Percentiles rank a stretch among this genome's conserved stretches.
phyloP scores from a whole-genome alignment of 78 protist species.

The Pigoraptor vietnamica region DNA sequence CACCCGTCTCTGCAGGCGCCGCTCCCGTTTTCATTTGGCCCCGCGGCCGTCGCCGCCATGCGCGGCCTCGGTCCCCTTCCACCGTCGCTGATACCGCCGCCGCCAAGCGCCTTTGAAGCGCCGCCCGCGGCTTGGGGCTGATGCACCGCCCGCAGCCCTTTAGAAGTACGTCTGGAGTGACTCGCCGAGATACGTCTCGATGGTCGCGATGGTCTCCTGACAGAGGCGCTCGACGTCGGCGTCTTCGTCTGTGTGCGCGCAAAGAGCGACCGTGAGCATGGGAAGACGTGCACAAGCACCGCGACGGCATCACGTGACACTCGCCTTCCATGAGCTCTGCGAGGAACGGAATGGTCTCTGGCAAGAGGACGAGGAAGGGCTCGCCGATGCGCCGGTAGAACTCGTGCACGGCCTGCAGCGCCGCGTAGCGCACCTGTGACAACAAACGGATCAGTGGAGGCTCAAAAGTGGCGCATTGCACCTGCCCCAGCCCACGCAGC shows the following conservation, averaged over 20 bases:
- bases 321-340: constrained; percentile 60
- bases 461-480: too few relatives aligned
- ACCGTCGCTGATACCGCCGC: background rate
- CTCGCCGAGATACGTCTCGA: constrained; percentile 60
- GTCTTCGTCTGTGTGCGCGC: constrained; percentile 26
- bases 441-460: background rate
- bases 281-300: background rate
- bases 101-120: too few relatives aligned
- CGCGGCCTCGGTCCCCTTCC: background rate
- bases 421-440: constrained; percentile 25
- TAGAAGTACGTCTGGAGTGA: constrained; percentile 25
- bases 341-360: constrained; percentile 69
- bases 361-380: constrained; percentile 46
- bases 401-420: constrained; percentile 29
- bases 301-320: background rate
- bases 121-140: too few relatives aligned
- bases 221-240: constrained; percentile 48
- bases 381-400: constrained; percentile 62
- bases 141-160: too few relatives aligned
- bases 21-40: background rate
- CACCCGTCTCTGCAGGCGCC: too few relatives aligned
- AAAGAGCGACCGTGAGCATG: background rate
- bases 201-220: constrained; percentile 45
- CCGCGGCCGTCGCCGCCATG: background rate
- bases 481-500: background rate